A percentile compares a stretch with the other conserved stretches of the same genome.
phyloP scores from a whole-genome alignment of 176 grass and related monocot species.

The Oryza meyeriana region DNA sequence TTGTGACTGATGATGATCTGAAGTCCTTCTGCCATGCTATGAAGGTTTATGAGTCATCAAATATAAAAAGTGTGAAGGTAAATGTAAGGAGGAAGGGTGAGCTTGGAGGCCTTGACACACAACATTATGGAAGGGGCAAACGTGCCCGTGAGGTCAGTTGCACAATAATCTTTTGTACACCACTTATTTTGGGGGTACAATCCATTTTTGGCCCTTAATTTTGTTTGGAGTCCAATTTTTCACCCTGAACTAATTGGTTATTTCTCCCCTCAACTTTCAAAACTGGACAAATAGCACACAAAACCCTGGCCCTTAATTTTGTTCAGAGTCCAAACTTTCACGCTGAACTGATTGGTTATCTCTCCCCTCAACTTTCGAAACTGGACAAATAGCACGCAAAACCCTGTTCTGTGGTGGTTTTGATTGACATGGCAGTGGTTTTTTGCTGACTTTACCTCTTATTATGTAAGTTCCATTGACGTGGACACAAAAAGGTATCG shows the following conservation, averaged over 20 bases:
- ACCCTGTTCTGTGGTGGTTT: background rate
- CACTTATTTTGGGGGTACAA: background rate
- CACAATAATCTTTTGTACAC: background rate
- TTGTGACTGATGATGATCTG: conserved; percentile 88
- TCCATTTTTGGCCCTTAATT: background rate
- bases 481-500: background rate
- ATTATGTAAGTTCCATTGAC: background rate
- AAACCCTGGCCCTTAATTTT: background rate
- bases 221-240: background rate
- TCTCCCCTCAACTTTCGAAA: background rate
- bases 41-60: conserved; percentile 73
- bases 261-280: background rate
- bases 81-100: conserved; percentile 71
- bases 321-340: background rate
- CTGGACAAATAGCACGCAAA: background rate
- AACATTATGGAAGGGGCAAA: conserved; percentile 97
- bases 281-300: background rate
- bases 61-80: conserved; percentile 44
- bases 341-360: background rate
- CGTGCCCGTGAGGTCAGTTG: conserved; percentile 86
- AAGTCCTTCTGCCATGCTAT: conserved; percentile 80
- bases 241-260: background rate
- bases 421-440: background rate
- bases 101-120: conserved; percentile 76
- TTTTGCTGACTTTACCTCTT: background rate